Evolutionary conservation across 257 asterid genomes (phyloP).

Genomic region (Nicotiana tomentosiformis): DNA sequence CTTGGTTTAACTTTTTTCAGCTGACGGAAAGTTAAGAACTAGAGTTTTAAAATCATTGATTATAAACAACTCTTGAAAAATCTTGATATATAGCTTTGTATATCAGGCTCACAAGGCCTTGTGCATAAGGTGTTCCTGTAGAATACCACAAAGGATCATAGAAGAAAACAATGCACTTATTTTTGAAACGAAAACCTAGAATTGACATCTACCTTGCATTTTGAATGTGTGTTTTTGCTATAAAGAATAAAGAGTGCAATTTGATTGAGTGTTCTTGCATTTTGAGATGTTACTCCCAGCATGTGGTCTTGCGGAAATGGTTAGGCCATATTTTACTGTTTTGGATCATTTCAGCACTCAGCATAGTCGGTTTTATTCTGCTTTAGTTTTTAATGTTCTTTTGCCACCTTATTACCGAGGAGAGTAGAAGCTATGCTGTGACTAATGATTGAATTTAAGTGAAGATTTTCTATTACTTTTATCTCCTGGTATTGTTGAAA

Average conservation of each 20-base stretch:
- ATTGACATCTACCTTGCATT: neutral
- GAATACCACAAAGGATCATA: neutral
- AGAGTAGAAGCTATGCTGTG: neutral
- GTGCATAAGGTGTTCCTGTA: neutral
- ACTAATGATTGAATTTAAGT: conserved; percentile 1
- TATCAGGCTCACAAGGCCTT: neutral
- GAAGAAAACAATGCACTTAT: neutral
- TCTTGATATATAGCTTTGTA: neutral
- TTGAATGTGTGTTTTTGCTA: neutral
- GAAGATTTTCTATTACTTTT: conserved; percentile 10
- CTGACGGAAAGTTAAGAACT: neutral
- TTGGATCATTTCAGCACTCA: neutral
- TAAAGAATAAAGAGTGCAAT: neutral
- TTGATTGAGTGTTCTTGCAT: neutral
- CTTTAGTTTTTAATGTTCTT: neutral
- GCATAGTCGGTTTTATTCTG: neutral
- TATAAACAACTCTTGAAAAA: neutral
- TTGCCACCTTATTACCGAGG: neutral
- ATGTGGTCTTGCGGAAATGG: neutral
- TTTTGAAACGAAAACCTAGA: neutral
- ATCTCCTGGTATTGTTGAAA: conserved; percentile 23
- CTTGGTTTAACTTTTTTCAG: neutral
- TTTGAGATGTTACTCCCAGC: neutral
- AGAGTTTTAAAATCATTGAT: neutral
- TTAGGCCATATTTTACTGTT: neutral